Conservation (phyloP, 2,329 filamentous ascomycete species). For the Fusarium pininemorale region DNA sequence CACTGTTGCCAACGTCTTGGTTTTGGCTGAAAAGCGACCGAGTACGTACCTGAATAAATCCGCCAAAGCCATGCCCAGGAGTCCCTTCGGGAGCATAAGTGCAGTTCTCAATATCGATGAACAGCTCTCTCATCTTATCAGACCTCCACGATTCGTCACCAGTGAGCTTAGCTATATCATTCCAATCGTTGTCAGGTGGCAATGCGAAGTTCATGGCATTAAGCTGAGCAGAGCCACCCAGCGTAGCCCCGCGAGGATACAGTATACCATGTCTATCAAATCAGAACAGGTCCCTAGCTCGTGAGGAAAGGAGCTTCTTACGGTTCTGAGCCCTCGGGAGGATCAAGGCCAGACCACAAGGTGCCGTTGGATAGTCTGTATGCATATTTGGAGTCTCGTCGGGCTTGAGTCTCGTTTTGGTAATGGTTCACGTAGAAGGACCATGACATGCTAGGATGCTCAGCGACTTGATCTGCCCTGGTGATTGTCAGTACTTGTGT, state of each 20-base stretch:
- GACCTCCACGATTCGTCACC: slow-evolving; percentile 55
- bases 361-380: slow-evolving; percentile 32
- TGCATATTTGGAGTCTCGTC: slow-evolving; percentile 32
- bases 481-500: accelerated
- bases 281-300: accelerated
- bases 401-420: slow-evolving; percentile 36
- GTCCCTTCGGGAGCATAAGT: slow-evolving; percentile 49
- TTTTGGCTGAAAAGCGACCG: no score
- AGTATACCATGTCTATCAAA: slow-evolving; percentile 9
- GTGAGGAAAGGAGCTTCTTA: background rate
- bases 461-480: slow-evolving; percentile 14
- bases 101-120: slow-evolving; percentile 53
- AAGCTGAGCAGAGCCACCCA: slow-evolving; percentile 29
- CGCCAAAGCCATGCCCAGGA: slow-evolving; percentile 53
- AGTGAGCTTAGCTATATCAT: slow-evolving; percentile 51
- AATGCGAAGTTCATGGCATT: slow-evolving; percentile 36
- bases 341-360: slow-evolving; percentile 39
- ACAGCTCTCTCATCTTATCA: slow-evolving; percentile 52
- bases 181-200: slow-evolving; percentile 34
- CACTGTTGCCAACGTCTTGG: no score
- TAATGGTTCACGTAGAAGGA: slow-evolving; percentile 71
- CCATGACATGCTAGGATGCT: slow-evolving; percentile 52
- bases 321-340: slow-evolving; percentile 44
- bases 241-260: slow-evolving; percentile 35
- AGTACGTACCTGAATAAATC: slow-evolving; percentile 45